These are phyloP conservation scores for Aspergillus felis DNA, from an alignment of 2,329 filamentous ascomycete genomes.

Conservation along the genomic window DNA sequence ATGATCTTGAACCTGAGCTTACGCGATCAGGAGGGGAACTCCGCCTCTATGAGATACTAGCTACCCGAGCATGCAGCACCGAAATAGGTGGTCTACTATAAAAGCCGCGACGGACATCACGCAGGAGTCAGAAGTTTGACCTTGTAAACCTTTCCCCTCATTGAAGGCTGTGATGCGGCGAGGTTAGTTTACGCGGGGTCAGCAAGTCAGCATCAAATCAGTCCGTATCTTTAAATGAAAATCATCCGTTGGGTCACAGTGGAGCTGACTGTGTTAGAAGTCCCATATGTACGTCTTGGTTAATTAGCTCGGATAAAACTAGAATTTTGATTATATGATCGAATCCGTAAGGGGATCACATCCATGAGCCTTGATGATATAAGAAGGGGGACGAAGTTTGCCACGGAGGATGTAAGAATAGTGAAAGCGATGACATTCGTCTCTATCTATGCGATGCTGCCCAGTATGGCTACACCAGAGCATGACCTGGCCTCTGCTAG, in stretches of 20 bases:
- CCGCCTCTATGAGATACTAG: neutral
- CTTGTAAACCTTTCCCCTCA: constrained; percentile 3
- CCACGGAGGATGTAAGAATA: neutral
- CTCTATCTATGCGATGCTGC: neutral
- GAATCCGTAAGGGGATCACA: neutral
- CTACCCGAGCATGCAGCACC: neutral
- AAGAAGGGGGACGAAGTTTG: neutral
- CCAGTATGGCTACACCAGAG: neutral
- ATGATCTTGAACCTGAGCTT: neutral
- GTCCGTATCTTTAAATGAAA: constrained; percentile 8
- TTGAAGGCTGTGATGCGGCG: constrained; percentile 8
- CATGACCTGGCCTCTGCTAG: neutral
- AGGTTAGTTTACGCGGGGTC: constrained; percentile 10
- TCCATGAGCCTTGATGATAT: neutral
- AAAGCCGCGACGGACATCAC: neutral
- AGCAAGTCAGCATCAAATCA: neutral
- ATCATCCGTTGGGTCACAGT: constrained; percentile 12
- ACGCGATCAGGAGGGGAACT: neutral
- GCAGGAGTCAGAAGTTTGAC: neutral
- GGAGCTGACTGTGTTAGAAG: constrained; percentile 13
- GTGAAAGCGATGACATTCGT: neutral
- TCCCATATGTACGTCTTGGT: constrained; percentile 2
- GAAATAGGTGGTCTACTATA: neutral
- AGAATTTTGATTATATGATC: constrained; percentile 1
- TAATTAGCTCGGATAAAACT: constrained; percentile 17